Base-by-base conservation (phyloP, 352 stramenopile genomes). In the Pythium brassicae region DNA sequence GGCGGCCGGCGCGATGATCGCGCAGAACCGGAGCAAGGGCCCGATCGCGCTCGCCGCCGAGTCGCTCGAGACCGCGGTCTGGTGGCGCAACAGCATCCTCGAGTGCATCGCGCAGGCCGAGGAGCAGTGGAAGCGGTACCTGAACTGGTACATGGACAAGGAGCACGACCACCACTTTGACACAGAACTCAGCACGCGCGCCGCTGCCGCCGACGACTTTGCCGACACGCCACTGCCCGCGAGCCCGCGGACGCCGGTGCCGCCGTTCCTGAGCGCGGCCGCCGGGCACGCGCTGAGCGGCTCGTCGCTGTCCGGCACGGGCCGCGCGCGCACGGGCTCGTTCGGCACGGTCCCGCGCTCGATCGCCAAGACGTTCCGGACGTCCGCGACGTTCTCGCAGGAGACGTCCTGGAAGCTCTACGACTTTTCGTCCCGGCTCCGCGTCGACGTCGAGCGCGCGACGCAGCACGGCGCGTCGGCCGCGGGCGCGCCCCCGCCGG, bases 61-160 rank as follows among this genome's bases (percentile, higher is more conserved):
- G 61, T 94, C 84, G 3, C 55, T 92, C 0, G 84, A 94, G 68
- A 92, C 82, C 43, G 84, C 84, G 15, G 74, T 83, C 11, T 94
- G 84, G 84, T 94, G 84, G 84, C 78, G 84, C 26, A 91, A 89
- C 43, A 92, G 84, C 54, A 89, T 94, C 50, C 46, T 91, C 0
- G 84, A 94, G 55, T 94, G 84, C 43, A 87, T 94, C 57, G 78
- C 80, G 0, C 84, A 94, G 56, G 81, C 84, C 0, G 84, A 94
- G 65, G 78, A 89, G 57, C 81, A 92, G 61, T 94, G 84, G 84
- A 89, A 88, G 34, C 82, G 80, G 32, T 94, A 94, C 45, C 53
- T 94, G 19, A 83, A 87, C 32, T 94, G 84, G 84, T 94, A 94
- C 59, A 87, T 94, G 74, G 81, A 89, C 50, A 79, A 88, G 19